Evolutionary conservation across 148 eudicot species (phyloP).

Genomic region (Fallopia convolvulus): DNA sequence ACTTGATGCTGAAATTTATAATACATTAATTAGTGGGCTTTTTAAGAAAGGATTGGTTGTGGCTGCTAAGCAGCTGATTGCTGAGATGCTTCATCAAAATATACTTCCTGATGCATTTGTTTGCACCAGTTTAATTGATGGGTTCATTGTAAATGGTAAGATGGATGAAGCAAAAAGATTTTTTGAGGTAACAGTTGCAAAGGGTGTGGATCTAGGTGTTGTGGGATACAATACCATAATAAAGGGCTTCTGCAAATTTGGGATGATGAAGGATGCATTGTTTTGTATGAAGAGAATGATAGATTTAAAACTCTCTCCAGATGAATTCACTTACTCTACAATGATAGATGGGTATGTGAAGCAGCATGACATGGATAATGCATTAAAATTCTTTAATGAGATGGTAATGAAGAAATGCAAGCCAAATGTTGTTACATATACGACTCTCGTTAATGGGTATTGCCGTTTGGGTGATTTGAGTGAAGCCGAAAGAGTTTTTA

Average conservation of each 20-base stretch:
- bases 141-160: conserved; percentile 55
- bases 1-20: conserved; percentile 79
- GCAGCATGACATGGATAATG: conserved; percentile 56
- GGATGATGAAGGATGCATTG: conserved; percentile 68
- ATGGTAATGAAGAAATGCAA: conserved; percentile 48
- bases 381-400: conserved; percentile 41
- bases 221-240: conserved; percentile 79
- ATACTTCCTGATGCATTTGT: conserved; percentile 57
- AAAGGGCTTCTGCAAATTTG: conserved; percentile 73
- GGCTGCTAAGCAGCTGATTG: conserved; percentile 50
- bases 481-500: conserved; percentile 48
- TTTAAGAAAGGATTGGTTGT: conserved; percentile 58
- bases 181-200: conserved; percentile 41
- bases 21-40: conserved; percentile 67
- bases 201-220: conserved; percentile 52
- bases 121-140: conserved; percentile 71
- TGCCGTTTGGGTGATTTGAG: conserved; percentile 37
- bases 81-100: conserved; percentile 74
- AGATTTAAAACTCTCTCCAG: conserved; percentile 35
- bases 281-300: conserved; percentile 51
- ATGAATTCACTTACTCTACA: conserved; percentile 78
- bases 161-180: conserved; percentile 63
- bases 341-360: conserved; percentile 76
- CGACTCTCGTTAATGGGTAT: conserved; percentile 73
- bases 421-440: conserved; percentile 85